A percentile compares a stretch with the other conserved stretches of the same genome.
phyloP scores from a whole-genome alignment of 2,329 filamentous ascomycete genomes.

The Emmonsia crescens region DNA sequence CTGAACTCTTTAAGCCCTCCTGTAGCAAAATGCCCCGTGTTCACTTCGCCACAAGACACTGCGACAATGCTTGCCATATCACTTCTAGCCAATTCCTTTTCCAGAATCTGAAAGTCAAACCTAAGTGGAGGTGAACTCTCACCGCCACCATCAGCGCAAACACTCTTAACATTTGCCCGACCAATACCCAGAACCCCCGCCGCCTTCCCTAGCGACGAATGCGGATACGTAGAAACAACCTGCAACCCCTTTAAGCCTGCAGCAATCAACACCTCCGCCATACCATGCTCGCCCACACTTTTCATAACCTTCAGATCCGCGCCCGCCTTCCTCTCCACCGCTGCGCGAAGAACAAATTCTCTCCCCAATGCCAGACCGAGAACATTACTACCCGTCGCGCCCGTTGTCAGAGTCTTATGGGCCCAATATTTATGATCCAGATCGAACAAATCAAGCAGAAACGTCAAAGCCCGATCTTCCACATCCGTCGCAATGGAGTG shows the following conservation, averaged over 20 bases:
- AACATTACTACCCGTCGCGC: constrained; percentile 54
- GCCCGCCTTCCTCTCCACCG: constrained; percentile 27
- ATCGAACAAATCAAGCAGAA: constrained; percentile 57
- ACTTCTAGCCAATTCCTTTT: constrained; percentile 43
- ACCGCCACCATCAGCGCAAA: constrained; percentile 32
- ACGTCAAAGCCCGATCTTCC: constrained; percentile 59
- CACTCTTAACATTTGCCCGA: constrained; percentile 52
- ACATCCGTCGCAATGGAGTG: constrained; percentile 68
- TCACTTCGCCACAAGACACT: constrained; percentile 81
- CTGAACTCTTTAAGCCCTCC: constrained; percentile 46
- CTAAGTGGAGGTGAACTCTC: constrained; percentile 51
- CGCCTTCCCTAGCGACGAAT: constrained; percentile 76
- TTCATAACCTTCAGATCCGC: constrained; percentile 16
- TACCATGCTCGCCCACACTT: constrained; percentile 57
- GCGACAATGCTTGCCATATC: constrained; percentile 62
- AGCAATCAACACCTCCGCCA: constrained; percentile 53
- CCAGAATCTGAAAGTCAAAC: constrained; percentile 57
- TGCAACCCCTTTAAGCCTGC: constrained; percentile 59
- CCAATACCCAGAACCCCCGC: constrained; percentile 74
- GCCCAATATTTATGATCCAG: constrained; percentile 50
- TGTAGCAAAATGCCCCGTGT: constrained; percentile 72
- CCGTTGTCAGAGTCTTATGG: constrained; percentile 73
- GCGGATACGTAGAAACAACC: constrained; percentile 68
- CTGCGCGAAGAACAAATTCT: constrained; percentile 43
- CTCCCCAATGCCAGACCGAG: constrained; percentile 59